Evolutionary conservation across 768 basidiomycete species (phyloP).

Genomic region (Rhodosporidiobolus odoratus): DNA sequence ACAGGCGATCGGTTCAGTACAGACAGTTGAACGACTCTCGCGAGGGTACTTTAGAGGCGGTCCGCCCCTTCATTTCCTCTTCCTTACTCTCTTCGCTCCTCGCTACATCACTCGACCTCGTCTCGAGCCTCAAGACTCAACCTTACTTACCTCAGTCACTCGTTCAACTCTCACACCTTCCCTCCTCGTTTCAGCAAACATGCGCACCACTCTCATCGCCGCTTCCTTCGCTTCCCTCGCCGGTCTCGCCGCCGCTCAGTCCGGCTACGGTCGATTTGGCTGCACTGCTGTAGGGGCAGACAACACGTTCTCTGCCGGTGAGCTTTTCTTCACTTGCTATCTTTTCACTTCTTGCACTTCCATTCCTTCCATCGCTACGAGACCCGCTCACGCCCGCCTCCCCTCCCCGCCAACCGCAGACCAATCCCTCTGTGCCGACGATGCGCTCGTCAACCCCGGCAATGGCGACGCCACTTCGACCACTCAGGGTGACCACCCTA

Average conservation of each 20-base stretch:
- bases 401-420: conserved; percentile 41
- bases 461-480: neutral
- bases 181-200: neutral
- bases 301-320: conserved; percentile 11
- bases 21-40: too few relatives aligned
- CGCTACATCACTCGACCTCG: neutral
- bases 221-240: conserved; percentile 24
- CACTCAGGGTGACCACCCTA: conserved; percentile 1
- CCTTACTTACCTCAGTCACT: conserved; percentile 14
- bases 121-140: neutral
- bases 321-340: neutral
- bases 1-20: too few relatives aligned
- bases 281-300: conserved; percentile 20
- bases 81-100: neutral
- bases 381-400: neutral
- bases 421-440: conserved; percentile 12
- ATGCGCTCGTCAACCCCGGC: conserved; percentile 12
- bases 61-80: neutral
- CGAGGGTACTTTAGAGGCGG: too few relatives aligned
- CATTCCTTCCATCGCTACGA: neutral
- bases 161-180: conserved; percentile 1
- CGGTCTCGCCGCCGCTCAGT: conserved; percentile 11
- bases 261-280: conserved; percentile 30
- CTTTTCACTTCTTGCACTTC: neutral
- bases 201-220: conserved; percentile 19